phyloP scores from a whole-genome alignment of 192 early-diverging fungal species.

The Anaeromyces robustus region DNA sequence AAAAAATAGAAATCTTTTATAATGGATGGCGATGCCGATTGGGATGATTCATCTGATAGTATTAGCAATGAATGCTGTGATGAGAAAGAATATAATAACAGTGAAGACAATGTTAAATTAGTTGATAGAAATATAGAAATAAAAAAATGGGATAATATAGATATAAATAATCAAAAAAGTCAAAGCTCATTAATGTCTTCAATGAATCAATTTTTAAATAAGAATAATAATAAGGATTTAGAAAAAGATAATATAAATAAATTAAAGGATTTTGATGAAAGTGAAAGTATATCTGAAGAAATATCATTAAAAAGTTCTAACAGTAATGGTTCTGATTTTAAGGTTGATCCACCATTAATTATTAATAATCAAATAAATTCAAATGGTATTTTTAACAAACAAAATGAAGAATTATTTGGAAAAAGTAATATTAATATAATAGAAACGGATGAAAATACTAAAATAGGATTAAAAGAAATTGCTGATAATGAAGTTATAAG shows the following conservation, averaged over 20 bases:
- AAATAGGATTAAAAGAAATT: not conserved
- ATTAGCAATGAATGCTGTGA: not conserved
- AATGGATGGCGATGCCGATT: not conserved
- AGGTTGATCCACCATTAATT: not conserved
- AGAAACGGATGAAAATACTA: too few relatives aligned
- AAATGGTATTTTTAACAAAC: not conserved
- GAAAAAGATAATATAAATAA: not conserved
- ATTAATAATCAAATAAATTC: not conserved
- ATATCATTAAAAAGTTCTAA: not conserved
- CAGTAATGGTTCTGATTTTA: not conserved
- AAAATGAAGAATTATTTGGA: not conserved
- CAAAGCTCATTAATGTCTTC: not conserved
- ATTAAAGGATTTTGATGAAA: not conserved
- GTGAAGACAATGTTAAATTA: not conserved
- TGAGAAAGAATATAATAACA: not conserved
- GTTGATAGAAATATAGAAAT: not conserved
- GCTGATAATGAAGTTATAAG: not conserved
- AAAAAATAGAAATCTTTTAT: not conserved
- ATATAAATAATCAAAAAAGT: not conserved
- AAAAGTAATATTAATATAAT: not conserved
- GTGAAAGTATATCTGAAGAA: not conserved
- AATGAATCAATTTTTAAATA: not conserved
- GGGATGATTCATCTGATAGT: not conserved
- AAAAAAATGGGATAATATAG: not conserved
- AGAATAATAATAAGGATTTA: not conserved